A percentile compares a stretch with the other conserved stretches of the same genome.
These are phyloP conservation scores for Populus tomentosa DNA, from an alignment of 441 rosid genomes.

Conservation along the genomic window DNA sequence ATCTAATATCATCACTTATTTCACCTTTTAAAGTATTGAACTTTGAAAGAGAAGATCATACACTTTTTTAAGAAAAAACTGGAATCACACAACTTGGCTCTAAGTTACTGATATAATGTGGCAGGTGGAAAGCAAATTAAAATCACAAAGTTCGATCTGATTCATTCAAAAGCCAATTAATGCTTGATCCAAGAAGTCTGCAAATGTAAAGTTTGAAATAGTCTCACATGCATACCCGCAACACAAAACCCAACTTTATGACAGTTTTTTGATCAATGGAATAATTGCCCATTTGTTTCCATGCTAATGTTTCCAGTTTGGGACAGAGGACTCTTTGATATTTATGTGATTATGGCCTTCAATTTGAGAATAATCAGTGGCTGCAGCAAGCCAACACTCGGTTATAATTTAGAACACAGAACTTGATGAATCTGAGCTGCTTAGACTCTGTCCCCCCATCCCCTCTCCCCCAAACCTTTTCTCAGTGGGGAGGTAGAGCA, in stretches of 20 bases:
- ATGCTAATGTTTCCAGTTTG: too few relatives aligned
- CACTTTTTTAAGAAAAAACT: too few relatives aligned
- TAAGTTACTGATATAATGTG: not conserved
- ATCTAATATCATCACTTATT: not conserved
- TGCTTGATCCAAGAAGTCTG: not conserved
- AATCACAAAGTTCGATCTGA: not conserved
- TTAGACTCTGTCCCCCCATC: too few relatives aligned
- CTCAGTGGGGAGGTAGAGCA: not conserved
- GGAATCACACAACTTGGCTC: not conserved
- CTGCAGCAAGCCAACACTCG: not conserved
- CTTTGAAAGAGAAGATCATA: not conserved
- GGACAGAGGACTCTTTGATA: not conserved
- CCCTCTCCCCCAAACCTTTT: not conserved
- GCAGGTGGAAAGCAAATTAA: not conserved
- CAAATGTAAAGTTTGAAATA: not conserved
- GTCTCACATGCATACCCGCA: not conserved
- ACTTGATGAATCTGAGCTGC: too few relatives aligned
- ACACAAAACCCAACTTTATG: not conserved
- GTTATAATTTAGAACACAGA: not conserved
- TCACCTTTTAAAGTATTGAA: not conserved
- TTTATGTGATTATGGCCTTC: not conserved
- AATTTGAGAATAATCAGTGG: not conserved
- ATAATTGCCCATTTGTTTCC: not conserved
- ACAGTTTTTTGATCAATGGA: not conserved
- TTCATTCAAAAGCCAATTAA: not conserved